Evolutionary conservation across 2,329 filamentous ascomycete species (phyloP).

Genomic region (Colletotrichum gloeosporioides): DNA sequence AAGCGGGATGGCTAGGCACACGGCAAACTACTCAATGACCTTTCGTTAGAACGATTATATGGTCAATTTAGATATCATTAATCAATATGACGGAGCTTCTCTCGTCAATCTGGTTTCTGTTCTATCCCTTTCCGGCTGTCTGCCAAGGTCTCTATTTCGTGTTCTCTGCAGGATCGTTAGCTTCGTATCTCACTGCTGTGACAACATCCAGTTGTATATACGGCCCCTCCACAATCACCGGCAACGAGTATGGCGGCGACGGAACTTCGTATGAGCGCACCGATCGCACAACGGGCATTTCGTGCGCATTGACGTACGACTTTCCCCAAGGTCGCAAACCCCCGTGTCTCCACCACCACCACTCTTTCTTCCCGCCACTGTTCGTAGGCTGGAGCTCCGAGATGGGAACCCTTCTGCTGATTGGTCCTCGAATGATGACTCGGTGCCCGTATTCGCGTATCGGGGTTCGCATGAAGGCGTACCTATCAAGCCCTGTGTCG

Average conservation of each 20-base stretch:
- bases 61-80: background rate
- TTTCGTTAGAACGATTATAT: background rate
- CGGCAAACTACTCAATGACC: background rate
- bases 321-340: slow-evolving; percentile 4
- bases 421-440: slow-evolving; percentile 5
- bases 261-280: background rate
- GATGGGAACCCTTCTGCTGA: background rate
- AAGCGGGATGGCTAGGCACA: background rate
- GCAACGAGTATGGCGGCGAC: background rate
- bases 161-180: background rate
- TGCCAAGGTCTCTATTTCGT: background rate
- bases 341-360: slow-evolving; percentile 19
- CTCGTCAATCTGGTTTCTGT: background rate
- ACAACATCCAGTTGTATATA: slow-evolving; percentile 48
- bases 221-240: background rate
- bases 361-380: background rate
- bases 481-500: slow-evolving; percentile 26
- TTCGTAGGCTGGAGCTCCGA: background rate
- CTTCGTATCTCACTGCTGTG: slow-evolving; percentile 46
- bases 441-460: slow-evolving; percentile 12
- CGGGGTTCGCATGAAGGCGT: slow-evolving; percentile 27
- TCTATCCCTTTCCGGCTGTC: background rate
- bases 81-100: background rate
- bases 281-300: background rate
- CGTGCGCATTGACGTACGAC: background rate